These are phyloP conservation scores for Coleophoma crateriformis DNA, from an alignment of 2,329 filamentous ascomycete genomes.

Conservation along the genomic window DNA sequence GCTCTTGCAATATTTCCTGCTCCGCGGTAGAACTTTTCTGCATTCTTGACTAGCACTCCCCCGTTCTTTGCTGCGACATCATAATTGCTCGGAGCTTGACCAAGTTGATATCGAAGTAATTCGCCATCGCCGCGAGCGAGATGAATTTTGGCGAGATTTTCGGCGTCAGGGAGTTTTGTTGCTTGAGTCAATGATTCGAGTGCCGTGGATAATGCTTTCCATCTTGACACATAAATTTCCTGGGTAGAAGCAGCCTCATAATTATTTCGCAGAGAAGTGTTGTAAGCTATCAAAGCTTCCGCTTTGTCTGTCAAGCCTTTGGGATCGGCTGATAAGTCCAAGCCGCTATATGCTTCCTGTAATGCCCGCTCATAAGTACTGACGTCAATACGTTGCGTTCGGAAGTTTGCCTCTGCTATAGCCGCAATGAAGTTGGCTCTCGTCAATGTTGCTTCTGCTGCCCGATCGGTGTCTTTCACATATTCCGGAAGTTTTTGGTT, in stretches of 20 bases:
- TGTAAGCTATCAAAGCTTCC: constrained; percentile 48
- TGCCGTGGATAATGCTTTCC: constrained; percentile 46
- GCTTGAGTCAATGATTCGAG: constrained; percentile 43
- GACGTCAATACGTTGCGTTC: constrained; percentile 40
- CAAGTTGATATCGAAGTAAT: constrained; percentile 45
- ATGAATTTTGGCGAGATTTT: constrained; percentile 47
- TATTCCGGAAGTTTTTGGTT: constrained; percentile 48
- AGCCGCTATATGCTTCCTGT: constrained; percentile 31
- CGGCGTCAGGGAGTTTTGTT: constrained; percentile 41
- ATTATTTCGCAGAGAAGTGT: constrained; percentile 25
- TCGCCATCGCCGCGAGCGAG: constrained; percentile 49
- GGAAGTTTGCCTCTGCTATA: constrained; percentile 51
- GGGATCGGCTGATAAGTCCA: constrained; percentile 35
- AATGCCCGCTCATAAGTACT: constrained; percentile 12
- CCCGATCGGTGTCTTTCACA: constrained; percentile 33
- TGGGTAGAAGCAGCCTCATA: constrained; percentile 25
- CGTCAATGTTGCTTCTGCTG: constrained; percentile 46
- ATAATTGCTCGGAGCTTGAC: constrained; percentile 36
- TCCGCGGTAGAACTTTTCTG: constrained; percentile 51
- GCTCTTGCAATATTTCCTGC: constrained; percentile 32
- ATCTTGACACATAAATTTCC: constrained; percentile 31
- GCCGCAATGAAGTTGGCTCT: constrained; percentile 50
- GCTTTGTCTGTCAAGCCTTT: constrained; percentile 48
- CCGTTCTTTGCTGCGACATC: constrained; percentile 36
- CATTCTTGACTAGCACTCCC: constrained; percentile 45